phyloP scores from a whole-genome alignment of 2,329 filamentous ascomycete genomes.

The Phialemonium atrogriseum region DNA sequence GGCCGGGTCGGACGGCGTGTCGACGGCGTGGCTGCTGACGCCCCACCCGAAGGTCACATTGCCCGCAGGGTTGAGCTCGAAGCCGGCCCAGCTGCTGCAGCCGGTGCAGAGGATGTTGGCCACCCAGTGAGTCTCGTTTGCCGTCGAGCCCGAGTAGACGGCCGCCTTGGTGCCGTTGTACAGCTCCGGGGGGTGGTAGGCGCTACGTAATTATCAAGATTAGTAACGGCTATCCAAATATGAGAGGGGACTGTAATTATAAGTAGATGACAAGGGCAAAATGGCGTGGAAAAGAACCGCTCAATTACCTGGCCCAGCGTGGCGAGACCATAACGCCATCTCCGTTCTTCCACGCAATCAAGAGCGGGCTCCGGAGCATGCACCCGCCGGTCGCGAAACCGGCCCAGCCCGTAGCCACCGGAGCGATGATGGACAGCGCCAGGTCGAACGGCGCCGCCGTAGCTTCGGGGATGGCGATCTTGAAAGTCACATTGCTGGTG shows the following conservation, averaged over 20 bases:
- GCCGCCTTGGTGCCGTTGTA: slow-evolving; percentile 5
- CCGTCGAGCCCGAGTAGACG: background rate
- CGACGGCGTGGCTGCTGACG: slow-evolving; percentile 2
- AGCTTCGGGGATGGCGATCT: slow-evolving; percentile 14
- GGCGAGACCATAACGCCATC: slow-evolving; percentile 21
- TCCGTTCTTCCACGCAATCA: slow-evolving; percentile 23
- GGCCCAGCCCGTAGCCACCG: slow-evolving; percentile 21
- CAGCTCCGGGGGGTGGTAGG: slow-evolving; percentile 4
- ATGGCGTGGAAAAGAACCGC: background rate
- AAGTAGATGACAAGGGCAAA: background rate
- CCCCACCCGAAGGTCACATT: slow-evolving; percentile 7
- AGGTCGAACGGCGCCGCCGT: slow-evolving; percentile 17
- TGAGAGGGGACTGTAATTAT: background rate
- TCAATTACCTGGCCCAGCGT: slow-evolving; percentile 22
- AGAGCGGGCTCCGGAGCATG: slow-evolving; percentile 24
- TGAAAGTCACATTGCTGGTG: background rate
- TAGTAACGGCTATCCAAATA: background rate
- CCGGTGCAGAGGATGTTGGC: slow-evolving; percentile 6
- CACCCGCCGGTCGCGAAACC: slow-evolving; percentile 24
- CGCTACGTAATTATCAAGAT: background rate
- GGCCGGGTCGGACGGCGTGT: background rate
- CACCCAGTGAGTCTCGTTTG: slow-evolving; percentile 8
- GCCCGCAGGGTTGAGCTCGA: slow-evolving; percentile 3
- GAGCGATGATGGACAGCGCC: slow-evolving; percentile 21
- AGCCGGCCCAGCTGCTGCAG: slow-evolving; percentile 6